Percentiles rank a stretch among this genome's conserved stretches.
These are phyloP conservation scores for Euryodendron excelsum DNA, from an alignment of 148 eudicot genomes.

Conservation along the genomic window DNA sequence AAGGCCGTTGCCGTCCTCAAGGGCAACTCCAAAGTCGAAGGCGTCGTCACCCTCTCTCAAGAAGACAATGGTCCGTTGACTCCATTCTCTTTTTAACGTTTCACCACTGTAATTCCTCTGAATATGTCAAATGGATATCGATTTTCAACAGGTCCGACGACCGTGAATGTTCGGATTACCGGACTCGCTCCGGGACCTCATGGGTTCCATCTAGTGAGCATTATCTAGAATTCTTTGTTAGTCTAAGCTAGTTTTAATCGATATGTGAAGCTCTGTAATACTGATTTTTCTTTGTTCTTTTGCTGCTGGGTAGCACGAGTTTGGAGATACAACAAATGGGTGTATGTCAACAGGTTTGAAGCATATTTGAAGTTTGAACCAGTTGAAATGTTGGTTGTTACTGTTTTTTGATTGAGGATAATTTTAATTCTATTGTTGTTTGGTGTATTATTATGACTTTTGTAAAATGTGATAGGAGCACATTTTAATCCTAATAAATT, in stretches of 20 bases:
- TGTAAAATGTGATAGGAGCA: slow-evolving; percentile 46
- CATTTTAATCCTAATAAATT: slow-evolving; percentile 80
- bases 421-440: neutral
- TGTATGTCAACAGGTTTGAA: slow-evolving; percentile 87
- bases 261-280: neutral
- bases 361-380: slow-evolving; percentile 2
- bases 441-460: neutral
- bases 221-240: neutral
- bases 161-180: slow-evolving; percentile 64
- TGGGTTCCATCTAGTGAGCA: slow-evolving; percentile 66
- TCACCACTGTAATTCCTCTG: slow-evolving; percentile 16
- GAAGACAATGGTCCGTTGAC: slow-evolving; percentile 60
- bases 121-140: slow-evolving; percentile 5
- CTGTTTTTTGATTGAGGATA: neutral
- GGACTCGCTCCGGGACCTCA: slow-evolving; percentile 81
- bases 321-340: slow-evolving; percentile 94
- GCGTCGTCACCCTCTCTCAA: slow-evolving; percentile 83
- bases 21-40: slow-evolving; percentile 77
- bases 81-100: neutral
- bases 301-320: slow-evolving; percentile 62
- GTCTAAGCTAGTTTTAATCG: neutral
- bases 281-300: neutral
- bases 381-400: neutral
- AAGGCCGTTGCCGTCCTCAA: slow-evolving; percentile 90
- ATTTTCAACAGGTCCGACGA: slow-evolving; percentile 62